Evolutionary conservation across 139 green algal genomes (phyloP), one percentile per base, ranked within the genome.

Genomic region (Gonium pectorale): DNA sequence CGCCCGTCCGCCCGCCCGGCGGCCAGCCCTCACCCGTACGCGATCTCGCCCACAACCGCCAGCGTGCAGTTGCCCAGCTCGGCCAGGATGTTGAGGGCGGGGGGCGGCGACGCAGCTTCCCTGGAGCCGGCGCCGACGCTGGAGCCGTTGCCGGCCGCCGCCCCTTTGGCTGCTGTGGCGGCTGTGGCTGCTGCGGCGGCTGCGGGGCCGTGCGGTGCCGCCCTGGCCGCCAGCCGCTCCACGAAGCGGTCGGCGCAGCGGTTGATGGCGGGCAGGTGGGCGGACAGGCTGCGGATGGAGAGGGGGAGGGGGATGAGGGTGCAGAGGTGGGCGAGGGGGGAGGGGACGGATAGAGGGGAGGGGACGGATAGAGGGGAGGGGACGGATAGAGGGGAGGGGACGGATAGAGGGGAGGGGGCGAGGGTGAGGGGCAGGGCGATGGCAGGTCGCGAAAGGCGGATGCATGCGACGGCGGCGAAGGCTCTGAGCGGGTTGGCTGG

Each of bases 1-100:
- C n/a, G n/a, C n/a, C n/a, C n/a, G n/a, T n/a, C n/a, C n/a, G n/a
- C n/a, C n/a, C n/a, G n/a, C n/a, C n/a, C n/a, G n/a, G n/a, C n/a
- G n/a, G n/a, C n/a, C n/a, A n/a, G n/a, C n/a, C n/a, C 64, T 71
- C 66, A 72, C 66, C 66, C 66, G 66, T 72, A 72, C 38, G 37
- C 66, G 22, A 51, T 13, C 66, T 72, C 37, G 22, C 66, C 66
- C 37, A 51, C 38, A 2, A 13, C 22, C 1, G 24, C 66, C 66
- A 72, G 33, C 3, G 38, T 72, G 37, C 22, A 52, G 66, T 51
- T 52, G 22, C 66, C 66, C 7, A 35, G 7, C 37, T 72, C 66
- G 24, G 22, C 6, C 24, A 72, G 19, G 22, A 72, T 33, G 66
- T 72, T 26, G 22, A 72, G 1, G 2, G 33, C 63, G 11, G 11